phyloP scores from a whole-genome alignment of 23 red algal species.

The Agarophyton chilense region DNA sequence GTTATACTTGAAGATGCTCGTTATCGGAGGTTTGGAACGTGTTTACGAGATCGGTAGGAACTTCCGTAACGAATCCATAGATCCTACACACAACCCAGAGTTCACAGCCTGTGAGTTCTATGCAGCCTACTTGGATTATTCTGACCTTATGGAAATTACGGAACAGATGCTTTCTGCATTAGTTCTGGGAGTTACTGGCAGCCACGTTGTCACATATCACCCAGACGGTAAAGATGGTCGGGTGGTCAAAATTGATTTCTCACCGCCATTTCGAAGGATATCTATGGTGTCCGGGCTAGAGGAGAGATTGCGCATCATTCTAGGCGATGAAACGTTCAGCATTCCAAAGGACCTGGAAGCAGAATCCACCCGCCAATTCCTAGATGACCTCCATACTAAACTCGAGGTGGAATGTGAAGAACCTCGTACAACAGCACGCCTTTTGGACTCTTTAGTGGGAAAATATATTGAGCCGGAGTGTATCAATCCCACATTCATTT shows the following conservation, averaged over 20 bases:
- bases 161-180: slow-evolving; percentile 81
- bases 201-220: slow-evolving; percentile 76
- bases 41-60: slow-evolving; percentile 98
- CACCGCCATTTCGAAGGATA: slow-evolving; percentile 84
- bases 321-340: slow-evolving; percentile 33
- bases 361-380: slow-evolving; percentile 4
- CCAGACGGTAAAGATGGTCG: slow-evolving; percentile 77
- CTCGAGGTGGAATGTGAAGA: slow-evolving; percentile 78
- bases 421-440: slow-evolving; percentile 83
- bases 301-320: slow-evolving; percentile 37
- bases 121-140: slow-evolving; percentile 94
- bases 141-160: slow-evolving; percentile 95
- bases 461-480: slow-evolving; percentile 91
- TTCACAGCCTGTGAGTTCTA: slow-evolving; percentile 99
- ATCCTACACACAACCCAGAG: slow-evolving; percentile 98
- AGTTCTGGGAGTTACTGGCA: slow-evolving; percentile 71
- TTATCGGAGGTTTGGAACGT: slow-evolving; percentile 94
- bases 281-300: slow-evolving; percentile 87
- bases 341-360: slow-evolving; percentile 65
- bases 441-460: slow-evolving; percentile 92
- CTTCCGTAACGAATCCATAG: slow-evolving; percentile 98
- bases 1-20: slow-evolving; percentile 96
- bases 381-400: slow-evolving; percentile 44
- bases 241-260: slow-evolving; percentile 89
- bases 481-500: slow-evolving; percentile 93